These are phyloP conservation scores for Cocos nucifera DNA, from an alignment of 176 grass and related monocot species.

Conservation along the genomic window DNA sequence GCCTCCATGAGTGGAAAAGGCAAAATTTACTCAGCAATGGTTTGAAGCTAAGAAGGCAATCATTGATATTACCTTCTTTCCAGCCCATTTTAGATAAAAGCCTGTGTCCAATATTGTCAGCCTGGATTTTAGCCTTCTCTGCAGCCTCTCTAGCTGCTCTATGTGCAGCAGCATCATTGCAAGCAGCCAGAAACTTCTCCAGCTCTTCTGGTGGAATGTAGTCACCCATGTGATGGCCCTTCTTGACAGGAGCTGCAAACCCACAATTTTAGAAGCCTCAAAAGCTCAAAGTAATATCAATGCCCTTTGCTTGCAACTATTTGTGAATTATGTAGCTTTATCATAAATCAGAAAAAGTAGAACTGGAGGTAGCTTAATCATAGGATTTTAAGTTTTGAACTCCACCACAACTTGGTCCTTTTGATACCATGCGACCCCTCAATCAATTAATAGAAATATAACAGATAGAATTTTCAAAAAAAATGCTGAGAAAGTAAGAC, in stretches of 20 bases:
- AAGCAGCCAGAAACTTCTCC: conserved; percentile 70
- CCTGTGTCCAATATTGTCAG: conserved; percentile 95
- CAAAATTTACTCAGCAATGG: no score
- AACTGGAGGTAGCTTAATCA: no score
- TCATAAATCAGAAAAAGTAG: no score
- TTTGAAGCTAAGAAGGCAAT: no score
- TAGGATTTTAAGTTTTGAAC: no score
- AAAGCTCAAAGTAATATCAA: no score
- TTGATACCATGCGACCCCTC: no score
- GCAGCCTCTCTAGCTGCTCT: conserved; percentile 71
- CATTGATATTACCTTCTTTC: conserved; percentile 65
- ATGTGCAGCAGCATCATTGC: conserved; percentile 70
- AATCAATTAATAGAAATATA: no score
- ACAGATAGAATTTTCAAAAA: background rate
- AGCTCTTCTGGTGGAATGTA: conserved; percentile 89
- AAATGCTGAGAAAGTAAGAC: conserved; percentile 19
- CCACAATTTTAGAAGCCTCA: conserved; percentile 2
- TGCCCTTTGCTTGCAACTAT: no score
- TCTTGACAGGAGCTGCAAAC: conserved; percentile 39
- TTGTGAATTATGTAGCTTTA: no score
- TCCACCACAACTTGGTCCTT: no score
- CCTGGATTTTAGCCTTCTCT: conserved; percentile 94
- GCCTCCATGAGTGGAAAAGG: background rate
- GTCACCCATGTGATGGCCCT: conserved; percentile 98
- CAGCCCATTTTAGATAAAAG: conserved; percentile 99